phyloP scores from a whole-genome alignment of 176 grass and related monocot genomes.

The Ensete ventricosum region DNA sequence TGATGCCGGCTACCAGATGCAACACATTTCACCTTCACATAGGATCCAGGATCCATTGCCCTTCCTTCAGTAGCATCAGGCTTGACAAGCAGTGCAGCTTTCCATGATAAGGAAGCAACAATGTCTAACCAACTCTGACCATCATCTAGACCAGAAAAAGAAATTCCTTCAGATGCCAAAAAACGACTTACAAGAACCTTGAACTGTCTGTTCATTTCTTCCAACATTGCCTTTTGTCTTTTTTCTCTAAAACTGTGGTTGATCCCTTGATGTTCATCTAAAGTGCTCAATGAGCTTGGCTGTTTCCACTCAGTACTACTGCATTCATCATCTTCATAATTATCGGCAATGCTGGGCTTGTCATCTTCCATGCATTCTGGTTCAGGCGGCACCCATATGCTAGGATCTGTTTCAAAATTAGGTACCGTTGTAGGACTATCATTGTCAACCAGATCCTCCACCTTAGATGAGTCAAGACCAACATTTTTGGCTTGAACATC shows the following conservation, averaged over 20 bases:
- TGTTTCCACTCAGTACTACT: conserved; percentile 62
- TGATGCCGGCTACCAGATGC: conserved; percentile 62
- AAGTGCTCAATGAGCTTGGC: conserved; percentile 42
- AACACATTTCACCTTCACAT: conserved; percentile 95
- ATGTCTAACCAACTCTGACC: conserved; percentile 70
- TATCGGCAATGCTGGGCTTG: conserved; percentile 25
- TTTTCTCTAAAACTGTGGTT: conserved; percentile 28
- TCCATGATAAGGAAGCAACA: conserved; percentile 72
- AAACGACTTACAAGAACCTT: conserved; percentile 85
- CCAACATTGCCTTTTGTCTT: conserved; percentile 74
- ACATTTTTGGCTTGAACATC: conserved; percentile 35
- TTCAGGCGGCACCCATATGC: conserved; percentile 68
- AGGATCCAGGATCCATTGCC: conserved; percentile 93
- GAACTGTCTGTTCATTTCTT: conserved; percentile 91
- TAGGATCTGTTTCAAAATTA: conserved; percentile 41
- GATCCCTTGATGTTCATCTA: conserved; percentile 27
- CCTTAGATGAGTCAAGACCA: conserved; percentile 36
- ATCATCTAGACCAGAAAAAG: conserved; percentile 29
- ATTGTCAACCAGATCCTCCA: conserved; percentile 33
- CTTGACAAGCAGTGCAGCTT: conserved; percentile 78
- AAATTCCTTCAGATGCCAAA: conserved; percentile 63
- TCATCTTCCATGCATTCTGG: conserved; percentile 57
- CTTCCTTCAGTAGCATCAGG: conserved; percentile 77
- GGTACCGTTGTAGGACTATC: conserved; percentile 23
- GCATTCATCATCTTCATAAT: conserved; percentile 42